Evolutionary conservation across 2,329 filamentous ascomycete genomes (phyloP), one percentile per base, ranked within the genome.

Genomic region (Tolypocladium album): DNA sequence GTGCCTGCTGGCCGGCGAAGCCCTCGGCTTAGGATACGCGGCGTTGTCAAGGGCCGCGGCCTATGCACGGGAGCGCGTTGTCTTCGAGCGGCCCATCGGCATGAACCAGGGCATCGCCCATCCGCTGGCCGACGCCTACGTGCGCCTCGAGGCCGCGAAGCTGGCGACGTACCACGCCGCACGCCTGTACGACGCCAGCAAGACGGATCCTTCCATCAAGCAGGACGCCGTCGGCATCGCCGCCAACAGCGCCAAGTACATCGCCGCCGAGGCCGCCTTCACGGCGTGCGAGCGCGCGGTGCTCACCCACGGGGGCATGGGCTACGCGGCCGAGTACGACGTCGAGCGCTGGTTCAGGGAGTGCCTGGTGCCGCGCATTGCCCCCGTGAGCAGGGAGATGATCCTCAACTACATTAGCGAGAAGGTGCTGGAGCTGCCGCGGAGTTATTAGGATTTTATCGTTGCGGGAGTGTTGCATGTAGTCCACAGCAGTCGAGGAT

Each of bases 11-110:
- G 89, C 89, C 1, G 89, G 89, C 31, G 90, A 94, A 74, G 89
- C 90, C 0, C 78, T 94, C 0, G 90, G 90, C 0, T 75, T 95
- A 0, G 90, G 90, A 0, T 94, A 94, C 66, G 88, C 86, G 0
- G 89, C 84, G 12, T 74, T 86, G 36, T 76, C 78, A 60, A 83
- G 78, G 63, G 88, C 88, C 0, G 78, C 84, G 0, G 76, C 75
- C 22, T 92, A 92, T 64, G 87, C 88, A 0, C 77, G 80, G 58
- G 85, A 89, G 43, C 79, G 88, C 0, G 77, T 86, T 5, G 84
- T 89, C 0, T 89, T 89, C 65, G 76, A 79, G n/a, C 74, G 84
- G 2, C 80, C 83, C 0, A 88, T 89, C 61, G 86, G 87, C 1
- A 77, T 80, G 72, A 88, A 88, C 66, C 86, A 88, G 64, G 83